Evolutionary conservation across 352 stramenopile genomes (phyloP).

Genomic region (Globisporangium apiculatum): DNA sequence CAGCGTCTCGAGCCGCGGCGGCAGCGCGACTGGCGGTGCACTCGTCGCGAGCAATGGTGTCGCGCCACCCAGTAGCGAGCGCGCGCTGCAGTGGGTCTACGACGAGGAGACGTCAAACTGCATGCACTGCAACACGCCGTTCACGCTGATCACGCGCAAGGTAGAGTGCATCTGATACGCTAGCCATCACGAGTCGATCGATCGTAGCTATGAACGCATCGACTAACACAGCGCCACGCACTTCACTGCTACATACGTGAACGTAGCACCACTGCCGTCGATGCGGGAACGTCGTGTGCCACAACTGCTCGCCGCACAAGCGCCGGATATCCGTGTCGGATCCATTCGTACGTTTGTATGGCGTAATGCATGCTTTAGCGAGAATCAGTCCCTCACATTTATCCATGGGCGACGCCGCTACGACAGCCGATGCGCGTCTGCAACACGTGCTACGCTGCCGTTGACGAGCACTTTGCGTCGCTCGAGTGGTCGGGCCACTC

Average conservation of each 20-base stretch:
- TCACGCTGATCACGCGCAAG: constrained; percentile 80
- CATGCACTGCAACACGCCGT: constrained; percentile 84
- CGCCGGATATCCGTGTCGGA: constrained; percentile 73
- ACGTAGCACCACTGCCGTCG: constrained; percentile 72
- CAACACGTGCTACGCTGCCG: constrained; percentile 77
- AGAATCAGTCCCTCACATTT: too few species aligned
- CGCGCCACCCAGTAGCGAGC: constrained; percentile 25
- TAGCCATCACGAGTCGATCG: neutral
- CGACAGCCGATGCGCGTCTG: constrained; percentile 77
- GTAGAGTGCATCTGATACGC: constrained; percentile 16
- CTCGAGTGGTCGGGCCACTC: constrained; percentile 80
- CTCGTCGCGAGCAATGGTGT: constrained; percentile 18
- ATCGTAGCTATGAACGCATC: neutral
- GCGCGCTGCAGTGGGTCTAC: constrained; percentile 72
- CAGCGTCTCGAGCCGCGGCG: constrained; percentile 10
- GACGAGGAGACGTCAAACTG: constrained; percentile 82
- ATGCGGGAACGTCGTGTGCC: constrained; percentile 79
- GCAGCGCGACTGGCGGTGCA: constrained; percentile 17
- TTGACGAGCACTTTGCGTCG: constrained; percentile 81
- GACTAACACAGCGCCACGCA: neutral
- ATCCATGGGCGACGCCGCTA: neutral
- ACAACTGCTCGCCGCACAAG: constrained; percentile 85
- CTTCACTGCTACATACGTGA: neutral
- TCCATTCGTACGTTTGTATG: constrained; percentile 51
- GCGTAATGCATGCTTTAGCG: too few species aligned